Percentiles rank a stretch among this genome's conserved stretches.
These are phyloP conservation scores for Clathrospora elynae DNA, from an alignment of 2,329 filamentous ascomycete species.

Conservation along the genomic window DNA sequence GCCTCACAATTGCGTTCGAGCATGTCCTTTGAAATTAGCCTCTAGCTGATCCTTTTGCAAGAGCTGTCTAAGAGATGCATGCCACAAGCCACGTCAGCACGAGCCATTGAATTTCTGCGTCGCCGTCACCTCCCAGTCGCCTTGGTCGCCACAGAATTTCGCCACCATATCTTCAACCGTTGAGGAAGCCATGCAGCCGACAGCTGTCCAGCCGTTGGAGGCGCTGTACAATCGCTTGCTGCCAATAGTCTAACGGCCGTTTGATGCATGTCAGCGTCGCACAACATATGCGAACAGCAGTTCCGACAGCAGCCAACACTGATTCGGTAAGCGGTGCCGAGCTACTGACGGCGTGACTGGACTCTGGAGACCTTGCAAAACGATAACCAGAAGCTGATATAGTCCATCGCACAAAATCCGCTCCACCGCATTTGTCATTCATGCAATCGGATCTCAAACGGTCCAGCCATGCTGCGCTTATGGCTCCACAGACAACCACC, in stretches of 20 bases:
- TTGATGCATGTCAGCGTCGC: conserved; percentile 10
- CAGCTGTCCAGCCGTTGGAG: too few species aligned
- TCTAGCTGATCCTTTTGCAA: neutral
- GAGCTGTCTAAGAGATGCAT: neutral
- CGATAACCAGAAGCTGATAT: too few species aligned
- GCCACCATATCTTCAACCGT: too few species aligned
- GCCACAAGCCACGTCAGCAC: neutral
- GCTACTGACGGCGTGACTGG: neutral
- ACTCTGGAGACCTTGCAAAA: neutral
- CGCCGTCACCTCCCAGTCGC: neutral
- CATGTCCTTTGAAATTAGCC: neutral
- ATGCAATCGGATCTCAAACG: too few species aligned
- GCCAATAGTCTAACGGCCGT: neutral
- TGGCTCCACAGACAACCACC: too few species aligned
- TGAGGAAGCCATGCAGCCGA: too few species aligned
- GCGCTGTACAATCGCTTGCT: too few species aligned
- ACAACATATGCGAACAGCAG: conserved; percentile 20
- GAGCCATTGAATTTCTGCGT: conserved; percentile 2
- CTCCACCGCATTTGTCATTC: too few species aligned
- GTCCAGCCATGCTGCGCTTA: too few species aligned
- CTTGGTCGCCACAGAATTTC: too few species aligned
- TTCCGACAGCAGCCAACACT: conserved; percentile 1
- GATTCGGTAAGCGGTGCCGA: neutral
- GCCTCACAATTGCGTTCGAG: neutral
- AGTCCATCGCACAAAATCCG: neutral